Percentiles rank a stretch among this genome's conserved stretches.
phyloP scores from a whole-genome alignment of 495 filamentous ascomycete genomes.

The Tuber borchii region DNA sequence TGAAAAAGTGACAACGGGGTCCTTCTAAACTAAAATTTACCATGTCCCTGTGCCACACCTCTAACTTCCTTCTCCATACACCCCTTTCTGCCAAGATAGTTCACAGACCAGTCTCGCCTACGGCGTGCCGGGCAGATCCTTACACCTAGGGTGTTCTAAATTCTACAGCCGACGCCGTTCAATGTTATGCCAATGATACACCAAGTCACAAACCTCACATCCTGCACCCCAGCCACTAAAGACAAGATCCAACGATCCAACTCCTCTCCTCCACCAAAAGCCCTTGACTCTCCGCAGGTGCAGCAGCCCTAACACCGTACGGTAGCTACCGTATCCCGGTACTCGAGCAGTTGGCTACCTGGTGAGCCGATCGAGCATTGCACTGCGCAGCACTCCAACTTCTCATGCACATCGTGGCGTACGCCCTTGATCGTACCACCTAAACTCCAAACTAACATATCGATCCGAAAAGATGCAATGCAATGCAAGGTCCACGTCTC shows the following conservation, averaged over 20 bases:
- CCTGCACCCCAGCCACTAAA: background rate
- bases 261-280: background rate
- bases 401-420: background rate
- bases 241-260: background rate
- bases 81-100: background rate
- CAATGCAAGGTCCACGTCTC: slow-evolving; percentile 32
- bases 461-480: slow-evolving; percentile 4
- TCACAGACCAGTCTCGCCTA: background rate
- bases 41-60: background rate
- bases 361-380: background rate
- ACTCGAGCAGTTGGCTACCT: too few species aligned
- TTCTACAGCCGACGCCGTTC: too few species aligned
- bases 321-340: too few species aligned
- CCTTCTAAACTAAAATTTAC: background rate
- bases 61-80: background rate
- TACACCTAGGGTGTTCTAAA: background rate
- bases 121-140: background rate
- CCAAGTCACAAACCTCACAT: background rate
- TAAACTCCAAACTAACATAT: background rate
- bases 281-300: background rate
- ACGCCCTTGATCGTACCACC: background rate
- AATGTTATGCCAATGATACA: background rate
- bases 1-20: background rate
- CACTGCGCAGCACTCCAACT: background rate
- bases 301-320: background rate